A percentile compares a stretch with the other conserved stretches of the same genome.
phyloP scores from a whole-genome alignment of 345 rosid genomes.

The Syzygium oleosum region DNA sequence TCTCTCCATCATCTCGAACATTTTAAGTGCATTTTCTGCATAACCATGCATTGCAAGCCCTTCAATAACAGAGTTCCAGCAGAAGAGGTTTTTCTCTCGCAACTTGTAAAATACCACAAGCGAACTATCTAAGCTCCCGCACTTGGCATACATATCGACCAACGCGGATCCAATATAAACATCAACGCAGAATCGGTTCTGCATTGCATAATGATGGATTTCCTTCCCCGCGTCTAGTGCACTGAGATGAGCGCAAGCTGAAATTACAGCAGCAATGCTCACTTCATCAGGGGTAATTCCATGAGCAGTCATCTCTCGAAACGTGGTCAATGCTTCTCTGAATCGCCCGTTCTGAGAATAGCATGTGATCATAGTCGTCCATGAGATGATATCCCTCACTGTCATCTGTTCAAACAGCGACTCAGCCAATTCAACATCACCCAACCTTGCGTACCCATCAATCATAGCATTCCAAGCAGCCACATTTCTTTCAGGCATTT shows the following conservation, averaged over 20 bases:
- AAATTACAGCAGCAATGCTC: constrained; percentile 60
- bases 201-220: constrained; percentile 51
- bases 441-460: constrained; percentile 52
- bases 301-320: constrained; percentile 40
- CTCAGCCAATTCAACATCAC: constrained; percentile 41
- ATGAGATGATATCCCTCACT: constrained; percentile 49
- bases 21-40: constrained; percentile 45
- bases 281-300: constrained; percentile 56
- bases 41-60: constrained; percentile 70
- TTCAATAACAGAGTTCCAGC: constrained; percentile 82
- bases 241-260: constrained; percentile 85
- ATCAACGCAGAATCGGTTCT: constrained; percentile 47
- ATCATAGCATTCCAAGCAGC: constrained; percentile 70
- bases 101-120: constrained; percentile 64
- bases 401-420: constrained; percentile 50
- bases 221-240: constrained; percentile 51
- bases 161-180: constrained; percentile 76
- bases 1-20: constrained; percentile 55
- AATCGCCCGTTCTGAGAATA: constrained; percentile 51
- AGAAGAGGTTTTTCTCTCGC: constrained; percentile 55
- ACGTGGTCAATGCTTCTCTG: constrained; percentile 45
- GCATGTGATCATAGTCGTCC: constrained; percentile 82
- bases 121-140: constrained; percentile 58
- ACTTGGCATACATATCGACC: constrained; percentile 83
- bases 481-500: constrained; percentile 29